Evolutionary conservation across 768 basidiomycete genomes (phyloP).

Genomic region (Suillus americanus): DNA sequence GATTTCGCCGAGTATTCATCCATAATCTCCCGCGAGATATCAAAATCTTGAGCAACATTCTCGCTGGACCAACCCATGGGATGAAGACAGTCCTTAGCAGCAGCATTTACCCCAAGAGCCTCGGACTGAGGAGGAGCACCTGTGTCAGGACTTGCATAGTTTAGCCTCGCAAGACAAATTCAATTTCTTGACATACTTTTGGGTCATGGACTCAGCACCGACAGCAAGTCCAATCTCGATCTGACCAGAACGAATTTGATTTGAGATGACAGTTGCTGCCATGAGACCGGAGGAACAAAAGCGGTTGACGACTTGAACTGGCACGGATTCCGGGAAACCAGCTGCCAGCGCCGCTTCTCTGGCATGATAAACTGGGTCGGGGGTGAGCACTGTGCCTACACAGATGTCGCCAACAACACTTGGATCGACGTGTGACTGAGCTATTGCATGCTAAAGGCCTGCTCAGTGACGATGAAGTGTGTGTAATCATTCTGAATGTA

Average conservation of each 20-base stretch:
- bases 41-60: conserved; percentile 76
- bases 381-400: conserved; percentile 74
- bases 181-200: conserved; percentile 48
- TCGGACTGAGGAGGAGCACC: conserved; percentile 64
- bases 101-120: conserved; percentile 51
- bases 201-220: conserved; percentile 87
- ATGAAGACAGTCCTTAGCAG: conserved; percentile 59
- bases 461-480: background rate
- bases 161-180: conserved; percentile 9
- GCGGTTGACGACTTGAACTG: conserved; percentile 72
- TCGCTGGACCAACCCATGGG: conserved; percentile 93
- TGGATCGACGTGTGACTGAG: conserved; percentile 60
- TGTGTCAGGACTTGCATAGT: conserved; percentile 53
- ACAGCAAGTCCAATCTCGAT: conserved; percentile 79
- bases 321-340: conserved; percentile 76
- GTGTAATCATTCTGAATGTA: conserved; percentile 19
- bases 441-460: conserved; percentile 52
- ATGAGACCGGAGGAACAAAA: conserved; percentile 88
- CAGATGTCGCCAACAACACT: conserved; percentile 72
- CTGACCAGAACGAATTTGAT: conserved; percentile 74
- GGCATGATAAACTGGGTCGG: conserved; percentile 66
- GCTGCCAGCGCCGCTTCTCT: conserved; percentile 76
- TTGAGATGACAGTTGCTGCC: conserved; percentile 75
- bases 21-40: conserved; percentile 71
- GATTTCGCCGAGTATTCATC: conserved; percentile 74